Percentiles rank a stretch among this genome's conserved stretches.
These are phyloP conservation scores for Mrakia hoshinonis DNA, from an alignment of 768 basidiomycete genomes.

Conservation along the genomic window DNA sequence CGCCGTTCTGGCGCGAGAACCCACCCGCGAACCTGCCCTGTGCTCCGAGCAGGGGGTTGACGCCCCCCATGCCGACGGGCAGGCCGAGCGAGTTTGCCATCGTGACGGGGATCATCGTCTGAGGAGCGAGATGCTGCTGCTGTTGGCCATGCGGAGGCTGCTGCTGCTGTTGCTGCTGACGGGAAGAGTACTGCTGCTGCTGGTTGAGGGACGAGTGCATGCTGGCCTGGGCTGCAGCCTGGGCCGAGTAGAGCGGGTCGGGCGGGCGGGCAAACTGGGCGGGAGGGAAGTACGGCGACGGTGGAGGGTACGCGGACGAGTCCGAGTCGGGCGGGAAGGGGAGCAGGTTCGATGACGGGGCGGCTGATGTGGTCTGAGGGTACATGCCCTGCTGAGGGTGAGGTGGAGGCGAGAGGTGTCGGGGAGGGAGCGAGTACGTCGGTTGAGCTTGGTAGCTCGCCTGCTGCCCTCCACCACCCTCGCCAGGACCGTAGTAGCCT, in stretches of 20 bases:
- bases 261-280: constrained; percentile 39
- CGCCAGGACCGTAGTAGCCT: not conserved
- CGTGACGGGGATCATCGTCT: not conserved
- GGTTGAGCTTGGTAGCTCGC: not conserved
- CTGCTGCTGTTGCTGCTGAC: not conserved
- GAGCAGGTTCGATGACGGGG: constrained; percentile 29
- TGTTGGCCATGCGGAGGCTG: not conserved
- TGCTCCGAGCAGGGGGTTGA: constrained; percentile 20
- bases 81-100: constrained; percentile 9
- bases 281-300: constrained; percentile 36
- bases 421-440: constrained; percentile 6
- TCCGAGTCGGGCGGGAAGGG: constrained; percentile 30
- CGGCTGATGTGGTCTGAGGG: constrained; percentile 10
- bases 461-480: not conserved
- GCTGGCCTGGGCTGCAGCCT: not conserved
- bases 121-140: constrained; percentile 11
- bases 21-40: constrained; percentile 12
- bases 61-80: constrained; percentile 21
- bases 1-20: not conserved
- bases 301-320: constrained; percentile 34
- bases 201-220: not conserved
- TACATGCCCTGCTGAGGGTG: not conserved
- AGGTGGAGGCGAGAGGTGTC: constrained; percentile 23
- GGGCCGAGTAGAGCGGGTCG: constrained; percentile 37
- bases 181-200: constrained; percentile 5